Evolutionary conservation across 352 stramenopile species (phyloP), one percentile per base, ranked within the genome.

Genomic region (Pythium monospermum): DNA sequence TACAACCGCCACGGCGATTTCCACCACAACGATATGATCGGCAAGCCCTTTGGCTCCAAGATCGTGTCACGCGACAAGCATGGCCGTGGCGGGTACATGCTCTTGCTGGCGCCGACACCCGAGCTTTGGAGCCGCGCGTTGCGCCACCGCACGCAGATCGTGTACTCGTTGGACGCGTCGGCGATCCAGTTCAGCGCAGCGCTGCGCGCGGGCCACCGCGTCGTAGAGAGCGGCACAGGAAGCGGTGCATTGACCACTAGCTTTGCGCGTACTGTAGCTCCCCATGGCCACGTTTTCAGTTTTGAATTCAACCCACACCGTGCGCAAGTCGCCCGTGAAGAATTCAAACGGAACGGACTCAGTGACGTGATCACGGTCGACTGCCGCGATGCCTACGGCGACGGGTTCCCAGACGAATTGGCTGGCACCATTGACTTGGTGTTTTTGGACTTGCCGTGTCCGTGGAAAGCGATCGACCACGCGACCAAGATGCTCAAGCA

Each of bases 271-370:
- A 93, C 85, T 0, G 94, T 98, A 30, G 76, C 72, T 35, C 91
- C 93, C 0, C 60, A 73, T n/a, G 92, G 94, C 39, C 85, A 96
- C 57, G 81, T 98, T 11, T 96, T 98, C 62, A 99, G 94, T 11
- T 99, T 98, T 62, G 97, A 99, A 74, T 99, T 99, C 67, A 99
- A 99, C 66, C 70, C 86, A 39, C 76, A 88, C 48, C 79, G 97
- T 37, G 96, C 91, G 3, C 63, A 95, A 39, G 91, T 91, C 39
- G 97, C 97, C 2, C 61, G 71, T 11, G 69, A 96, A 5, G 96
- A 99, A 64, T 99, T 99, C 66, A 55, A 68, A 42, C 76, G 76
- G 45, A 98, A 99, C 65, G 83, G 87, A 12, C 68, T 99, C 11
- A 66, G 68, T 26, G 73, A 86, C 48, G 77, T 99, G 40, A 89